phyloP scores from a whole-genome alignment of 179 eudicot species.

The Patellifolia procumbens region DNA sequence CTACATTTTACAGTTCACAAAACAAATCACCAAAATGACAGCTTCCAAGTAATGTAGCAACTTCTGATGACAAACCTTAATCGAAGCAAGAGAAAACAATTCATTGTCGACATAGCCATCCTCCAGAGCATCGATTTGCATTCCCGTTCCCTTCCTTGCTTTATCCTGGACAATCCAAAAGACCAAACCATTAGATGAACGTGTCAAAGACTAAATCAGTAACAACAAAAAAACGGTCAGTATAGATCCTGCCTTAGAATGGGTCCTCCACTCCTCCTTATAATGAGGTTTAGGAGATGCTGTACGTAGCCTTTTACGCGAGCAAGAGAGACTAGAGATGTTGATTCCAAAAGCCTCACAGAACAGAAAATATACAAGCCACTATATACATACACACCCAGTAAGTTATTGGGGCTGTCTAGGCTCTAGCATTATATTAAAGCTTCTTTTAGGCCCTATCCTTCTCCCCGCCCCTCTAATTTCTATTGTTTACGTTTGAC shows the following conservation, averaged over 20 bases:
- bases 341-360: neutral
- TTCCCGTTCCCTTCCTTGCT: constrained; percentile 76
- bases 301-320: too few species aligned
- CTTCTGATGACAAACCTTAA: constrained; percentile 55
- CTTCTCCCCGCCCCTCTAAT: too few species aligned
- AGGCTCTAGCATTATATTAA: neutral
- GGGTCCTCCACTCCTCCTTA: too few species aligned
- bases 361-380: neutral
- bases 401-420: too few species aligned
- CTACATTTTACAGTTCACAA: neutral
- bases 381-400: neutral
- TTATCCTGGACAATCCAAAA: constrained; percentile 66
- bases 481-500: too few species aligned
- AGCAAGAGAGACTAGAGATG: too few species aligned
- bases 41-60: neutral
- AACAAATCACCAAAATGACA: neutral
- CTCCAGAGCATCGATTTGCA: constrained; percentile 71
- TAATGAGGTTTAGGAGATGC: too few species aligned
- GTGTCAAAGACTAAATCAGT: neutral
- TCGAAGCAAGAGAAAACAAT: constrained; percentile 74
- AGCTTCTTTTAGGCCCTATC: neutral
- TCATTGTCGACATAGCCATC: constrained; percentile 80
- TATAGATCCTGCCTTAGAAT: neutral
- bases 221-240: neutral
- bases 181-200: neutral